A percentile compares a stretch with the other conserved stretches of the same genome.
Conservation (phyloP, 768 basidiomycete species). For the Boletus rubropictus region DNA sequence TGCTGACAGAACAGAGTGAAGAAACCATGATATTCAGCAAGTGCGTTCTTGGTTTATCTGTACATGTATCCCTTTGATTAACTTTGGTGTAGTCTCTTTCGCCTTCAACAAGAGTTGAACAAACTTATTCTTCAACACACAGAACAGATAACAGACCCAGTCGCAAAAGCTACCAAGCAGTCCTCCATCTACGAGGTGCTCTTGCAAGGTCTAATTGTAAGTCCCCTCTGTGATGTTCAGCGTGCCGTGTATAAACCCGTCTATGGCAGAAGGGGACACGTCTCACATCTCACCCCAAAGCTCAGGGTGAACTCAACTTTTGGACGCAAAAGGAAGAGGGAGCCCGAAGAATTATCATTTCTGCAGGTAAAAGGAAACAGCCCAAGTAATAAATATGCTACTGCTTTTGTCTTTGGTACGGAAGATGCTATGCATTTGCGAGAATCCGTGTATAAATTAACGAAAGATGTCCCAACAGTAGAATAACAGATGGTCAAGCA, state of each 20-base stretch:
- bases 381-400: conserved; percentile 17
- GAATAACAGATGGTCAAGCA: conserved; percentile 9
- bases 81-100: conserved; percentile 52
- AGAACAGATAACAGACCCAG: conserved; percentile 54
- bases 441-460: conserved; percentile 20
- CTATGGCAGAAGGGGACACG: conserved; percentile 54
- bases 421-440: conserved; percentile 14
- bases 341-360: conserved; percentile 53
- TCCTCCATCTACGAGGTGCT: conserved; percentile 71
- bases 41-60: conserved; percentile 41
- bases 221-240: conserved; percentile 24
- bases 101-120: conserved; percentile 78
- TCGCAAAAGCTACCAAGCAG: conserved; percentile 60
- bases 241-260: neutral
- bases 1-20: conserved; percentile 75
- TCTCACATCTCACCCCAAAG: conserved; percentile 72
- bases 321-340: conserved; percentile 87
- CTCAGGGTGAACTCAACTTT: conserved; percentile 79
- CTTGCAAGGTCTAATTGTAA: conserved; percentile 69
- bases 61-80: neutral
- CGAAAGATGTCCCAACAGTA: conserved; percentile 10
- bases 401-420: conserved; percentile 7
- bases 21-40: conserved; percentile 97
- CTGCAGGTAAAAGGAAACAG: conserved; percentile 31
- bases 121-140: conserved; percentile 74